phyloP scores from a whole-genome alignment of 208 protist species.

The Leishmania turanica region DNA sequence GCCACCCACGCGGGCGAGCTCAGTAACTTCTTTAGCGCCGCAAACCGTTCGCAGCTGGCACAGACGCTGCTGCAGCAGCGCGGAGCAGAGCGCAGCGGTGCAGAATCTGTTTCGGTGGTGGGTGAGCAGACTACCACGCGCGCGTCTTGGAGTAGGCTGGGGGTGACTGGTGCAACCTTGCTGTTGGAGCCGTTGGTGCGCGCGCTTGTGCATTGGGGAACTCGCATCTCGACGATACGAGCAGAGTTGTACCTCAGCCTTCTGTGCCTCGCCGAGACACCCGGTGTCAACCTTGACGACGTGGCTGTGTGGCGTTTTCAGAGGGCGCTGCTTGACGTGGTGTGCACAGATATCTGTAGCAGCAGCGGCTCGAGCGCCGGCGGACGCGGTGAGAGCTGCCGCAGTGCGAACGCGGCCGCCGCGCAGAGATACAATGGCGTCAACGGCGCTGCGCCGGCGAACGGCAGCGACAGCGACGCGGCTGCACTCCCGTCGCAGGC shows the following conservation, averaged over 20 bases:
- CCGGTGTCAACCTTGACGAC: conserved; percentile 66
- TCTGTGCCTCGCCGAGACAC: conserved; percentile 56
- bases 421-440: neutral
- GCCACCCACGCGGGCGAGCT: conserved; percentile 27
- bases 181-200: conserved; percentile 63
- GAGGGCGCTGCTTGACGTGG: conserved; percentile 54
- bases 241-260: conserved; percentile 63
- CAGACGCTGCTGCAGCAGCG: conserved; percentile 20
- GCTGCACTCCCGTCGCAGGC: conserved; percentile 4
- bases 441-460: neutral
- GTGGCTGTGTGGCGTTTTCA: conserved; percentile 62
- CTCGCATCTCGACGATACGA: conserved; percentile 45
- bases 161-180: neutral
- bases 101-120: neutral
- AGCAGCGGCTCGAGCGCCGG: neutral
- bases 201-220: conserved; percentile 58
- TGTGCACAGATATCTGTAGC: conserved; percentile 58
- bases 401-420: neutral
- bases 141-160: neutral
- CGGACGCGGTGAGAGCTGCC: neutral
- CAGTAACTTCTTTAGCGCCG: conserved; percentile 31
- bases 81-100: conserved; percentile 5
- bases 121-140: neutral
- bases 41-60: conserved; percentile 25
- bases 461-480: neutral